Evolutionary conservation across 2,329 filamentous ascomycete species (phyloP), one percentile per base, ranked within the genome.

Genomic region (Knufia fluminis): DNA sequence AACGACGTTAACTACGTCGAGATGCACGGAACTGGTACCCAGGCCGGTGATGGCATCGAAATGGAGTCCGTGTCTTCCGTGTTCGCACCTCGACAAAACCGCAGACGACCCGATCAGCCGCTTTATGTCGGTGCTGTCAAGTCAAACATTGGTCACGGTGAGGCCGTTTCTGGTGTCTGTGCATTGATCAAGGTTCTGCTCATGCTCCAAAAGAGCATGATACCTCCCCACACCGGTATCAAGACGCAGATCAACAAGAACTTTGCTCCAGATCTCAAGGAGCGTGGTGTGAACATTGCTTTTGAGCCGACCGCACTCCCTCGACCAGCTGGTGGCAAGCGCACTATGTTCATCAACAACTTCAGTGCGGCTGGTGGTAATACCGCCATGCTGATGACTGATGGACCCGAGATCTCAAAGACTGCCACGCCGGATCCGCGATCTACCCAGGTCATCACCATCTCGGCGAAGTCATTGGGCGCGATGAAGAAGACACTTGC

Each of bases 351-450:
- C 22, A 66, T 83, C 56, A 85, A 85, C 69, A 85, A 84, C 66
- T 86, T 85, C 61, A 78, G 77, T 54, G 83, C 83, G 4, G 80
- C 83, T 47, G 83, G 83, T 55, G 83, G 83, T 28, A 87, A 87
- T 64, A 85, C 82, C 1, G 78, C 80, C 14, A 62, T 86, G 20
- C 63, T 86, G 4, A 59, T 86, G 1, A 79, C 85, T 59, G 82
- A 85, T 53, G 77, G 70, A 0, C 78, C 78, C 2, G 57, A 59
- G 35, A 54, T 57, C 14, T 46, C 49, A 9, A 44, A 57, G 55
- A 45, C 62, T 63, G 49, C 59, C 57, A 50, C 60, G 59, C 10
- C 59, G 57, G 80, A 85, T 54, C 68, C 76, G 6, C 74, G 82
- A 17, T 66, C 65, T n/a, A 68, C 70, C 1, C 77, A 85, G 45